A percentile compares a stretch with the other conserved stretches of the same genome.
phyloP scores from a whole-genome alignment of 2,329 filamentous ascomycete species.

The Leptoxyphium fumago region DNA sequence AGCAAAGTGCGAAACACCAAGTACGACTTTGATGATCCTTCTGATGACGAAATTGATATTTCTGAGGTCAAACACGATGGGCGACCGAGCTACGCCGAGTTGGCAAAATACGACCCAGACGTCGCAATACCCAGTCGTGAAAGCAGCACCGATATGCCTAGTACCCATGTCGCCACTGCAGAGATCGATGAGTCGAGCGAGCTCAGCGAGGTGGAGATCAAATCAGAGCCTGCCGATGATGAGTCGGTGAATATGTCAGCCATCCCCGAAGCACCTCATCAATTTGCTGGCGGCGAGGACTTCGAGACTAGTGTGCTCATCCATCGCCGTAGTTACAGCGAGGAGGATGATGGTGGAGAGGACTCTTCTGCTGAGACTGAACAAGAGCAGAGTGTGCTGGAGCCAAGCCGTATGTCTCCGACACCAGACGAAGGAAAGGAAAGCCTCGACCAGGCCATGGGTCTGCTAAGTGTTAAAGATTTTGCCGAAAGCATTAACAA shows the following conservation, averaged over 20 bases:
- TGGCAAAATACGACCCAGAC: slow-evolving; percentile 61
- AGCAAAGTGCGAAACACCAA: slow-evolving; percentile 60
- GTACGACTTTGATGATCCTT: slow-evolving; percentile 33
- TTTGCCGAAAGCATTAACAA: slow-evolving; percentile 15
- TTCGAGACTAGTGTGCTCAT: slow-evolving; percentile 41
- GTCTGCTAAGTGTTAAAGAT: slow-evolving; percentile 19
- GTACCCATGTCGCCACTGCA: slow-evolving; percentile 40
- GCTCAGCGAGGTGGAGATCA: slow-evolving; percentile 52
- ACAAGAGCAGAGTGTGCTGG: slow-evolving; percentile 16
- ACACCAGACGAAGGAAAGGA: slow-evolving; percentile 15
- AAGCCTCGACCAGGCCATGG: slow-evolving; percentile 20
- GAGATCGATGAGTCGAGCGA: not conserved
- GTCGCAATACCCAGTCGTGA: slow-evolving; percentile 81
- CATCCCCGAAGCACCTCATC: slow-evolving; percentile 36
- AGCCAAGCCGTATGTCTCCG: slow-evolving; percentile 2
- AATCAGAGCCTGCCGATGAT: slow-evolving; percentile 44
- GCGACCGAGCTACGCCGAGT: slow-evolving; percentile 27
- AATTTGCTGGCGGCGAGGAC: slow-evolving; percentile 27
- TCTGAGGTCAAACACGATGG: slow-evolving; percentile 36
- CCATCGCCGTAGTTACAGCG: slow-evolving; percentile 27
- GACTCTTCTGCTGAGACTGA: slow-evolving; percentile 32
- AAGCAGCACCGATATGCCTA: slow-evolving; percentile 34
- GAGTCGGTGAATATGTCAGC: slow-evolving; percentile 50
- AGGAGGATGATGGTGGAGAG: slow-evolving; percentile 36
- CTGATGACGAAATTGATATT: slow-evolving; percentile 31